A percentile compares a stretch with the other conserved stretches of the same genome.
Conservation (phyloP, 805 yeast species). For the Wickerhamomyces silvicola region DNA sequence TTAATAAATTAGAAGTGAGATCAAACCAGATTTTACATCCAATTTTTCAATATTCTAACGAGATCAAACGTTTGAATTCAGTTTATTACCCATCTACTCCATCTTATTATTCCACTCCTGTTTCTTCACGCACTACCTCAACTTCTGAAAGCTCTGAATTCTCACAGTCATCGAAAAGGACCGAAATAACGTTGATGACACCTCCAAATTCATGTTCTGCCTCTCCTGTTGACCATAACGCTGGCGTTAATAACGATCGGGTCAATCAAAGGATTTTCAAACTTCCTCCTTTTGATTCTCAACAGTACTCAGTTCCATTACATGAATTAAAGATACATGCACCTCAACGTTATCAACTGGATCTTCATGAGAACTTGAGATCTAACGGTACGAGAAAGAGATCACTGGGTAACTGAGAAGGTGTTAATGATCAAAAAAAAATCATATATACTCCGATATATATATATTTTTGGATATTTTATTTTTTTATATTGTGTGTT, state of each 20-base stretch:
- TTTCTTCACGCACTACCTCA: slow-evolving; percentile 5
- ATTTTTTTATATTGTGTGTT: too few species aligned
- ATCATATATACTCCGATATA: too few species aligned
- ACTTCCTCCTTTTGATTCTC: neutral
- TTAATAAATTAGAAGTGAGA: slow-evolving; percentile 23
- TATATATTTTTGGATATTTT: too few species aligned
- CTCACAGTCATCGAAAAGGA: slow-evolving; percentile 8
- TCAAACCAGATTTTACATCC: slow-evolving; percentile 7
- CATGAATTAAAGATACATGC: slow-evolving; percentile 5
- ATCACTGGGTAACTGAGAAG: too few species aligned
- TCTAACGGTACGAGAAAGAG: too few species aligned
- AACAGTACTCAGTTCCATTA: slow-evolving; percentile 4
- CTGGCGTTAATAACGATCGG: too few species aligned
- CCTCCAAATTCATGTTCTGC: slow-evolving; percentile 15
- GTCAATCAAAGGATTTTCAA: slow-evolving; percentile 3
- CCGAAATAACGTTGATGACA: slow-evolving; percentile 14
- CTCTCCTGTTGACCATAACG: slow-evolving; percentile 12
- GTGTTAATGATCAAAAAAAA: too few species aligned
- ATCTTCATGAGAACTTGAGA: too few species aligned
- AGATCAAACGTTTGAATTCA: slow-evolving; percentile 10
- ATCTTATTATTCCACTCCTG: slow-evolving; percentile 5
- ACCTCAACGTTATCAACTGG: slow-evolving; percentile 4
- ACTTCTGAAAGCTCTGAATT: slow-evolving; percentile 8
- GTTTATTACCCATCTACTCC: slow-evolving; percentile 19
- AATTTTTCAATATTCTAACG: slow-evolving; percentile 20